Conservation (phyloP, 495 filamentous ascomycete species). For the Articulospora tetracladia region DNA sequence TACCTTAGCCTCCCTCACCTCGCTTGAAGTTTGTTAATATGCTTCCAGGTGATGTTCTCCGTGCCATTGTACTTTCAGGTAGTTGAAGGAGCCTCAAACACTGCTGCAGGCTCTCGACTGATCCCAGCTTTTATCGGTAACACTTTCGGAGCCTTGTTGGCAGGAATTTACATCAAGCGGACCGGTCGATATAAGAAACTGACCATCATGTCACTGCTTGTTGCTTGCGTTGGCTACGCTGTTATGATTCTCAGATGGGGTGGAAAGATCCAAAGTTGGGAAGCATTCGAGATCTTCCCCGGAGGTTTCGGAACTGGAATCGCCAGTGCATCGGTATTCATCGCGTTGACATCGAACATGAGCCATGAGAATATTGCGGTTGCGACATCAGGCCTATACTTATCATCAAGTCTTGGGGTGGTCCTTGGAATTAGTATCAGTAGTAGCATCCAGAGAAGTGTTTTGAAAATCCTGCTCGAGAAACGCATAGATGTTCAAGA, state of each 20-base stretch:
- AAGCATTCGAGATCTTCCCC: constrained; percentile 31
- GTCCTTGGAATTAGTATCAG: constrained; percentile 47
- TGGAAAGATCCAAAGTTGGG: constrained; percentile 40
- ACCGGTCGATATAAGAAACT: constrained; percentile 58
- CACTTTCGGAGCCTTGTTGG: constrained; percentile 55
- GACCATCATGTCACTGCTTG: constrained; percentile 43
- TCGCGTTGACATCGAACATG: constrained; percentile 46
- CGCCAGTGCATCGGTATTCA: constrained; percentile 47
- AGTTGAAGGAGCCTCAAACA: constrained; percentile 48
- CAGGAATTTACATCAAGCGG: constrained; percentile 51
- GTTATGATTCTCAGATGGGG: constrained; percentile 58
- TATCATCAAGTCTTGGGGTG: constrained; percentile 44
- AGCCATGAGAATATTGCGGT: constrained; percentile 43
- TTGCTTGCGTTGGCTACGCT: constrained; percentile 47
- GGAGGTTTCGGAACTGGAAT: constrained; percentile 55
- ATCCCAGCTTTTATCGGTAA: constrained; percentile 64
- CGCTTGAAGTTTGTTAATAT: constrained; percentile 19
- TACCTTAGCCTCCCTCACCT: constrained; percentile 42
- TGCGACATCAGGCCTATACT: constrained; percentile 49
- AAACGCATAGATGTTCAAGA: not conserved
- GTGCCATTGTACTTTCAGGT: constrained; percentile 71
- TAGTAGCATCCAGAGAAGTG: constrained; percentile 35
- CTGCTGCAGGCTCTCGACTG: constrained; percentile 55
- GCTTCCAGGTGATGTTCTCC: constrained; percentile 40
- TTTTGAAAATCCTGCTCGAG: constrained; percentile 1